Evolutionary conservation across 805 yeast genomes (phyloP), one percentile per base, ranked within the genome.

Genomic region (Candida odintsovae): DNA sequence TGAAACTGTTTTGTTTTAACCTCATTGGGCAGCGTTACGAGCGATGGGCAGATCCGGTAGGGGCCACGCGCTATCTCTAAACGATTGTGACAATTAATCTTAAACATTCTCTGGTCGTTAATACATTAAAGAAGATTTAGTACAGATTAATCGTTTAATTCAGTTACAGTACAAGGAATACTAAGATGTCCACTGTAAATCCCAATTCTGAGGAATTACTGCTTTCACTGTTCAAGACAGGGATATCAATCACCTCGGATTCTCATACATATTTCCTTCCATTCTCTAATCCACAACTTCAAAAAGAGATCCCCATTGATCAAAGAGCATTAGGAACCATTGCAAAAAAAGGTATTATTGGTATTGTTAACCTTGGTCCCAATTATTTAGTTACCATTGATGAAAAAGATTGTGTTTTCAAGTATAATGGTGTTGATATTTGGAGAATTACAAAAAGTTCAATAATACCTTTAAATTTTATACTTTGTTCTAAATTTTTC

Each of bases 361-460:
- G 63, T 1, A 20, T 43, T 22, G 57, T 55, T 16, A 48, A 46
- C 9, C 40, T 60, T 8, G 64, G 62, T 1, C 62, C 64, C 2
- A 63, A 63, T 4, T 60, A 52, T 40, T 47, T 60, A 13, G 37
- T 57, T 0, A 35, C 50, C 13, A 49, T 59, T 15, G 45, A 50
- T 2, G 39, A 53, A 5, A 52, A 53, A 33, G 43, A 46, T 15
- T 39, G 44, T 1, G 58, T 49, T 3, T 58, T 59, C 26, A 25
- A 41, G 15, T 39, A 47, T 22, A 42, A 49, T 6, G 47, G 46
- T 1, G 49, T 51, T 4, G 46, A 48, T 5, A 52, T 61, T 4
- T 50, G 53, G 51, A 52, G 52, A 36, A 47, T 61, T n/a, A 43
- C 45, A 7, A 50, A 47, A 31, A 37, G 49, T 3, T n/a, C 51